Conservation (phyloP, 345 rosid species). For the Murraya paniculata region DNA sequence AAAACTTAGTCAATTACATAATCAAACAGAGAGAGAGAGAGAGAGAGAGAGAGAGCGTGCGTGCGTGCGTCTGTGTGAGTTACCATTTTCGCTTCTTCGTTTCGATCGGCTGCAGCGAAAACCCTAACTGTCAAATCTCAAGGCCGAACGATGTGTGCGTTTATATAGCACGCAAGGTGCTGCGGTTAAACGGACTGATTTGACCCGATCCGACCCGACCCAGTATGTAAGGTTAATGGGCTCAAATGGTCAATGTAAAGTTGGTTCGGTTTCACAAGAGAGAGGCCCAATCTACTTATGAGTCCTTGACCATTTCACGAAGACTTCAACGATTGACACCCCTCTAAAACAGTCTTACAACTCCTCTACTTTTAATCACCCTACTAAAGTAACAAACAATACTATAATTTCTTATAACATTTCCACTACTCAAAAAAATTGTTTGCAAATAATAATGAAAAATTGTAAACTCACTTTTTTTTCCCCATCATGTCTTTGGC, state of each 20-base stretch:
- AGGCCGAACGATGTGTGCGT: rapidly evolving
- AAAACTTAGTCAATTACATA: background rate
- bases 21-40: background rate
- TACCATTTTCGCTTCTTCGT: conserved; percentile 26
- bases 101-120: background rate
- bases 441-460: too few relatives aligned
- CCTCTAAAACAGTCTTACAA: too few relatives aligned
- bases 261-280: background rate
- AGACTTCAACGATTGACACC: too few relatives aligned
- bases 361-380: too few relatives aligned
- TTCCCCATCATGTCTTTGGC: too few relatives aligned
- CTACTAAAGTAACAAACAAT: too few relatives aligned
- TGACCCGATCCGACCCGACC: background rate
- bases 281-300: background rate
- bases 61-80: background rate
- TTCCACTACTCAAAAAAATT: too few relatives aligned
- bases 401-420: too few relatives aligned
- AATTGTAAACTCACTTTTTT: too few relatives aligned
- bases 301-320: background rate
- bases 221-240: background rate
- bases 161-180: background rate
- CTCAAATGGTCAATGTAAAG: background rate
- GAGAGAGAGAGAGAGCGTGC: too few relatives aligned
- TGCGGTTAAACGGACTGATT: background rate
- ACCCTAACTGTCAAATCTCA: background rate